phyloP scores from a whole-genome alignment of 495 filamentous ascomycete species.

The Talaromyces thailandensis region DNA sequence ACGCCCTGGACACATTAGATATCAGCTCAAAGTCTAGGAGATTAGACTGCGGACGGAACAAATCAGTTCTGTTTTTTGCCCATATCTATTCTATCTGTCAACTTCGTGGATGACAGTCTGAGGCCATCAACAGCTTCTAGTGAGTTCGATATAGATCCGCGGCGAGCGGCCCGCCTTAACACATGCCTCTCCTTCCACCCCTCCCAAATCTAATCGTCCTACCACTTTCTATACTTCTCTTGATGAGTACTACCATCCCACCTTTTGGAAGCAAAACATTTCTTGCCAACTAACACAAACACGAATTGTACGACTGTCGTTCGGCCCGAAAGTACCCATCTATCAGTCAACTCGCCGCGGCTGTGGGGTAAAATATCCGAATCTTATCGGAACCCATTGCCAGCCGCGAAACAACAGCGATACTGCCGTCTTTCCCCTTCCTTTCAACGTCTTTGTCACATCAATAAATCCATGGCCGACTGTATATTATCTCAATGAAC shows the following conservation, averaged over 20 bases:
- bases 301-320: not conserved
- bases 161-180: not conserved
- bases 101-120: not conserved
- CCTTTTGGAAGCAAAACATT: not conserved
- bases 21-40: not conserved
- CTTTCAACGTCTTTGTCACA: not conserved
- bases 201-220: not conserved
- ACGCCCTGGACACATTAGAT: not conserved
- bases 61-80: not conserved
- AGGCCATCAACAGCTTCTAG: not conserved
- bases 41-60: not conserved
- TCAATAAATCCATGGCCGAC: not conserved
- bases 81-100: not conserved
- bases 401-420: not conserved
- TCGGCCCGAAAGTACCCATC: not conserved
- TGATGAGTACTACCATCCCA: not conserved
- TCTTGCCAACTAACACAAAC: not conserved
- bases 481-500: not conserved
- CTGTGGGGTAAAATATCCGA: not conserved
- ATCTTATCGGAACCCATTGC: not conserved
- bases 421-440: not conserved
- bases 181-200: not conserved
- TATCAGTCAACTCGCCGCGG: not conserved
- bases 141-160: not conserved
- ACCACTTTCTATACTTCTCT: not conserved